phyloP scores from a whole-genome alignment of 805 yeast species.

The Myxozyma sirexii region DNA sequence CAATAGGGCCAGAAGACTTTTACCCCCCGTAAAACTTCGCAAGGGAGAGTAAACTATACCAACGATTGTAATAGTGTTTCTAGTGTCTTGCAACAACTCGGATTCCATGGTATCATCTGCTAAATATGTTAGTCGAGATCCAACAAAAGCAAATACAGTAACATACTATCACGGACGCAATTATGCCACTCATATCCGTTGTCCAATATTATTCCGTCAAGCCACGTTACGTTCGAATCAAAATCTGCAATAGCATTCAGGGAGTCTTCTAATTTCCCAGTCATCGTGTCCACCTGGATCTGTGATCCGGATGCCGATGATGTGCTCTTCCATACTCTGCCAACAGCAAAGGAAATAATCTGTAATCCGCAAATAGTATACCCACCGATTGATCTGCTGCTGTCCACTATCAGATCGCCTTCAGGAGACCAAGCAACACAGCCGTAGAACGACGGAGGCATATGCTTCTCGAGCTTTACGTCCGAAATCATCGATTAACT shows the following conservation, averaged over 20 bases:
- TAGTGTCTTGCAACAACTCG: neutral
- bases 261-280: neutral
- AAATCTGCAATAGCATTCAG: neutral
- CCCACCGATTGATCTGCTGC: neutral
- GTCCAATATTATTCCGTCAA: neutral
- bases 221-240: neutral
- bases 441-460: constrained; percentile 14
- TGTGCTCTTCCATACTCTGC: constrained; percentile 11
- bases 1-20: neutral
- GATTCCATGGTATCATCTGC: neutral
- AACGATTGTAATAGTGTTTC: neutral
- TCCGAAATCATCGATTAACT: constrained; percentile 18
- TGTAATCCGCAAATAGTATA: constrained; percentile 6
- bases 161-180: neutral
- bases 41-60: neutral
- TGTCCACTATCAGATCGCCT: constrained; percentile 15
- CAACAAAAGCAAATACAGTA: neutral
- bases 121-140: neutral
- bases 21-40: neutral
- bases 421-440: constrained; percentile 24
- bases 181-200: neutral
- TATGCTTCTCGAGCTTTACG: constrained; percentile 13
- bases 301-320: neutral
- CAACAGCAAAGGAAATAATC: constrained; percentile 6
- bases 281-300: neutral